phyloP scores from a whole-genome alignment of 441 rosid species.

The Theobroma grandiflorum region DNA sequence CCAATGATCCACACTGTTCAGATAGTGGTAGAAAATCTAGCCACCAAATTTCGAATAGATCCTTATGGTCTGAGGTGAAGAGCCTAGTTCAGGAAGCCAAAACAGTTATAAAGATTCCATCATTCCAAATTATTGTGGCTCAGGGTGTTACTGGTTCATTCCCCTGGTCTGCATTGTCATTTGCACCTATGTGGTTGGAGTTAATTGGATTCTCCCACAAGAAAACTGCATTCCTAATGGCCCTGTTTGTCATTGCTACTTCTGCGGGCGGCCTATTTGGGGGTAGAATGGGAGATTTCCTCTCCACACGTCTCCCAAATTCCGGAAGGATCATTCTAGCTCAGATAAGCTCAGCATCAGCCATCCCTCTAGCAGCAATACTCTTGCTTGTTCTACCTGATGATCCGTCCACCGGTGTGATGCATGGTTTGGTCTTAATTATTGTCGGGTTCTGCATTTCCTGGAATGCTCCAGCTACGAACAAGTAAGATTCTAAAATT shows the following conservation, averaged over 20 bases:
- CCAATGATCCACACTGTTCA: slow-evolving; percentile 70
- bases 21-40: slow-evolving; percentile 39
- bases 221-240: slow-evolving; percentile 66
- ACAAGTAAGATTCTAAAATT: slow-evolving; percentile 50
- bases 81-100: slow-evolving; percentile 62
- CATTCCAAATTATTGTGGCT: slow-evolving; percentile 88
- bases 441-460: slow-evolving; percentile 64
- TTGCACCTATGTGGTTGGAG: slow-evolving; percentile 90
- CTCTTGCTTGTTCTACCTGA: slow-evolving; percentile 72
- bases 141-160: slow-evolving; percentile 81
- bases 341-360: slow-evolving; percentile 85
- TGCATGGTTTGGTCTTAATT: slow-evolving; percentile 56
- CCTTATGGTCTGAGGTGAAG: slow-evolving; percentile 66
- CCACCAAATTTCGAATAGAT: slow-evolving; percentile 41
- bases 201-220: slow-evolving; percentile 80
- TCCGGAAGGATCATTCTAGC: slow-evolving; percentile 83
- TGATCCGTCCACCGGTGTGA: slow-evolving; percentile 64
- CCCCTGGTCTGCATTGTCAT: slow-evolving; percentile 90
- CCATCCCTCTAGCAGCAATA: slow-evolving; percentile 80
- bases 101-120: slow-evolving; percentile 55
- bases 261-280: slow-evolving; percentile 89
- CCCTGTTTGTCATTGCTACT: slow-evolving; percentile 63
- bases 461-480: slow-evolving; percentile 78
- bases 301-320: slow-evolving; percentile 64
- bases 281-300: slow-evolving; percentile 80